Evolutionary conservation across 495 filamentous ascomycete species (phyloP).

Genomic region (Penicillium canariense): DNA sequence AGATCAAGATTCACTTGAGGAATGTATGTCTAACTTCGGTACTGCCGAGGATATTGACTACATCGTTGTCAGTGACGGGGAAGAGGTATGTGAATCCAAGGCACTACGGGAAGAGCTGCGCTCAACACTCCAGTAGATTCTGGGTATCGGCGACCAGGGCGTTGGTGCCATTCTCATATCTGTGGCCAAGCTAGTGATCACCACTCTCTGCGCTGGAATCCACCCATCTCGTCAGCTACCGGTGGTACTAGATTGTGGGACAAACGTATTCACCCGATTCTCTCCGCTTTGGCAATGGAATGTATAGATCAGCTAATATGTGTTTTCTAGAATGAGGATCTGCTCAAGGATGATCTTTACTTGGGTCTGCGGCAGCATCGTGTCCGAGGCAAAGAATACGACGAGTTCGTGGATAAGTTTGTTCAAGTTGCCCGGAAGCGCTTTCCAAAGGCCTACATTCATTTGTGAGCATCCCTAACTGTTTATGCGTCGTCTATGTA

Average conservation of each 20-base stretch:
- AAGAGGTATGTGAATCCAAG: slow-evolving; percentile 42
- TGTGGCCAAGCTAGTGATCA: slow-evolving; percentile 77
- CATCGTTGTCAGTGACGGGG: slow-evolving; percentile 82
- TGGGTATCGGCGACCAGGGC: slow-evolving; percentile 91
- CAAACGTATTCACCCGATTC: slow-evolving; percentile 51
- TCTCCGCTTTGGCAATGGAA: not conserved
- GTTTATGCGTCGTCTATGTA: not conserved
- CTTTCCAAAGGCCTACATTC: slow-evolving; percentile 80
- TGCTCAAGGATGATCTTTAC: slow-evolving; percentile 79
- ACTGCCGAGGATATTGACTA: slow-evolving; percentile 76
- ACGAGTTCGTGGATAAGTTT: slow-evolving; percentile 73
- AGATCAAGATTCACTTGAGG: slow-evolving; percentile 54
- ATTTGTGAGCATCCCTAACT: slow-evolving; percentile 55
- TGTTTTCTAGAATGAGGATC: slow-evolving; percentile 58
- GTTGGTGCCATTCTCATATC: slow-evolving; percentile 84
- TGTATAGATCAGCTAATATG: slow-evolving; percentile 6
- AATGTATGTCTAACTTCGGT: slow-evolving; percentile 66
- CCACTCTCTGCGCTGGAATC: slow-evolving; percentile 81
- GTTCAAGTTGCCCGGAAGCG: slow-evolving; percentile 62
- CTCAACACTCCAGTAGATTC: slow-evolving; percentile 52
- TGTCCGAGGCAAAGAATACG: slow-evolving; percentile 70
- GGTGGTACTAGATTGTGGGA: slow-evolving; percentile 85
- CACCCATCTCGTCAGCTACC: slow-evolving; percentile 77
- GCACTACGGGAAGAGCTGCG: slow-evolving; percentile 15
- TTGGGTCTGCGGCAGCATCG: slow-evolving; percentile 69